Conservation (phyloP, 345 rosid species). For the Salix caprea region DNA sequence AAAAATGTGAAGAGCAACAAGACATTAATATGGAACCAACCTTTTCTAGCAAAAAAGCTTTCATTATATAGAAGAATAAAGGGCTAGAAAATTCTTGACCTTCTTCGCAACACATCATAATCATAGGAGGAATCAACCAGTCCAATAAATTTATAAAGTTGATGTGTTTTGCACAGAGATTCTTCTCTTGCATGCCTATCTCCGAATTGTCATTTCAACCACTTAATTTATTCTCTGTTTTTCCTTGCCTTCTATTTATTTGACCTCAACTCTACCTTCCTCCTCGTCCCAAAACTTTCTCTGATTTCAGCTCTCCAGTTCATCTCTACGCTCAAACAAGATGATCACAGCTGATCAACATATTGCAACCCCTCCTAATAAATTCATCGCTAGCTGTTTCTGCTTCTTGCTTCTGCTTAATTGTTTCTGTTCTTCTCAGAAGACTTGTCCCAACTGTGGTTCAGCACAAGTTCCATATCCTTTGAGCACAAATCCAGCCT, state of each 20-base stretch:
- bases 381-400: neutral
- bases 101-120: neutral
- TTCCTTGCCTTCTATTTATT: constrained; percentile 18
- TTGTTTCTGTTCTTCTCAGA: constrained; percentile 28
- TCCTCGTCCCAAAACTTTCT: neutral
- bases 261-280: constrained; percentile 1
- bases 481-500: constrained; percentile 46
- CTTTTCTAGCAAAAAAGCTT: neutral
- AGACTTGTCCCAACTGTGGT: constrained; percentile 50
- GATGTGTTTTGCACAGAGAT: constrained; percentile 16
- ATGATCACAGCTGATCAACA: constrained; percentile 14
- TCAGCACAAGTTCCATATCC: constrained; percentile 47
- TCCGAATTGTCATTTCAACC: constrained; percentile 2
- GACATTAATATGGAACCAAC: too few species aligned
- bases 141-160: constrained; percentile 21
- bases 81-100: neutral
- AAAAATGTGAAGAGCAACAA: neutral
- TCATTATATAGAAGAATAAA: constrained; percentile 3
- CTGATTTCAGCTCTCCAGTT: constrained; percentile 4
- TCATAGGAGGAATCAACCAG: constrained; percentile 2
- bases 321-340: constrained; percentile 11
- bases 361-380: neutral
- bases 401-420: constrained; percentile 11
- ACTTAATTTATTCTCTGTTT: constrained; percentile 30
- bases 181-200: constrained; percentile 20